A percentile compares a stretch with the other conserved stretches of the same genome.
These are phyloP conservation scores for Trichocomaceae sp. DNA, from an alignment of 2,329 filamentous ascomycete genomes.

Conservation along the genomic window DNA sequence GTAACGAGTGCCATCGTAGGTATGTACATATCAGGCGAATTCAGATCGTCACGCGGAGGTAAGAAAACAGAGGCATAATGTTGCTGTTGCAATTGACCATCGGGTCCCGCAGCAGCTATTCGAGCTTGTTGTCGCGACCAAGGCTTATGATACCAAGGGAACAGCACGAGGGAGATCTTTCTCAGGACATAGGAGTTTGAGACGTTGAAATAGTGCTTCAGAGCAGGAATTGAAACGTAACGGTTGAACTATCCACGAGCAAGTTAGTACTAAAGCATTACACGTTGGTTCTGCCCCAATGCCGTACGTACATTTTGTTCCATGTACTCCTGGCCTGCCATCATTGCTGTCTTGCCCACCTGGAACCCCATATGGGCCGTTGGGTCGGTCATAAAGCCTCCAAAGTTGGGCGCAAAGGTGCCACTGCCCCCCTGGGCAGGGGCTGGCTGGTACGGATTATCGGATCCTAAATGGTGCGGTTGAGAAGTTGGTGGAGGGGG, in stretches of 20 bases:
- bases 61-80: slow-evolving; percentile 59
- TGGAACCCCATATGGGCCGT: slow-evolving; percentile 92
- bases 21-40: slow-evolving; percentile 99
- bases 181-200: slow-evolving; percentile 93
- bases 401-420: slow-evolving; percentile 57
- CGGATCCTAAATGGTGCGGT: slow-evolving; percentile 49
- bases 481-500: slow-evolving; percentile 78
- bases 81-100: slow-evolving; percentile 58
- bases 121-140: slow-evolving; percentile 84
- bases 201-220: slow-evolving; percentile 99
- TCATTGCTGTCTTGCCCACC: slow-evolving; percentile 85
- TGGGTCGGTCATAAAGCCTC: slow-evolving; percentile 91
- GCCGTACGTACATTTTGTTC: slow-evolving; percentile 83
- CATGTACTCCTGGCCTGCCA: slow-evolving; percentile 86
- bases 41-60: slow-evolving; percentile 88
- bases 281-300: not conserved
- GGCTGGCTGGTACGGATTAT: slow-evolving; percentile 45
- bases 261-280: not conserved
- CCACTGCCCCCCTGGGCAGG: slow-evolving; percentile 36
- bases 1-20: slow-evolving; percentile 96
- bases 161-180: slow-evolving; percentile 88
- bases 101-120: slow-evolving; percentile 38
- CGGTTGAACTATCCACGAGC: slow-evolving; percentile 54
- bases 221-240: slow-evolving; percentile 83
- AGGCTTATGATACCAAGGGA: slow-evolving; percentile 95